Base-by-base conservation (phyloP, 164 flowering plant species). In the Vitis amurensis region DNA sequence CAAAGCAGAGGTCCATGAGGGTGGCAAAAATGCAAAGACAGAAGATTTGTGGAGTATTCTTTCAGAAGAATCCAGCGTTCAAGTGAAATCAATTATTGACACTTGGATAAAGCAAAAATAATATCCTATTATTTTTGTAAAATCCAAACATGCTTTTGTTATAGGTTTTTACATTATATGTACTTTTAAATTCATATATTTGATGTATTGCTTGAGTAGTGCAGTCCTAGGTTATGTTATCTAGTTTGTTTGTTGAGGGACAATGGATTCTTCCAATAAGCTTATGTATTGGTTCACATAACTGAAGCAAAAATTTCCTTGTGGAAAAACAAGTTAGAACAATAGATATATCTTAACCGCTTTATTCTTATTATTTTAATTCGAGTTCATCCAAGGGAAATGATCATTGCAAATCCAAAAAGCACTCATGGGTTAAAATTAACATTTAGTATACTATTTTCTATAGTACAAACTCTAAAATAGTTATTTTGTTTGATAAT, bases 71-170 rank as follows among this genome's bases (percentile, higher is more conserved):
- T 78, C 76, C 51, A 74, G 82, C 8, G 55, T 66, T 67, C 70
- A 61, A 50, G 76, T 81, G 49, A 69, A 71, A 59, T 49, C 56
- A 19, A 51, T 81, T 53, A 81, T 81, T 82, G 64, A 76, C 55
- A 30, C 70, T 10, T 81, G 82, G 84, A 81, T 82, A 69, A 81
- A 81, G 74, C 68, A 76, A 58, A 71, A 70, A 29, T 82, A 82
- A 61, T 76, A 76, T 74, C 84, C 80, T 15, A 71, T 76, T 61
- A 56, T 81, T 50, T 71, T 31, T 61, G 78, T 76, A 11, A 73
- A 68, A 69, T 37, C 13, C 15, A 37, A 19, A 65, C 14, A 31
- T 9, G 9, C 16, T 27, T 47, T 31, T 37, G 11, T n/a, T 9
- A 16, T 56, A 8, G 27, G n/a, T 23, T 37, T 23, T 23, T 50